Percentiles rank a stretch among this genome's conserved stretches.
These are phyloP conservation scores for Colletotrichum sublineola DNA, from an alignment of 2,329 filamentous ascomycete species.

Conservation along the genomic window DNA sequence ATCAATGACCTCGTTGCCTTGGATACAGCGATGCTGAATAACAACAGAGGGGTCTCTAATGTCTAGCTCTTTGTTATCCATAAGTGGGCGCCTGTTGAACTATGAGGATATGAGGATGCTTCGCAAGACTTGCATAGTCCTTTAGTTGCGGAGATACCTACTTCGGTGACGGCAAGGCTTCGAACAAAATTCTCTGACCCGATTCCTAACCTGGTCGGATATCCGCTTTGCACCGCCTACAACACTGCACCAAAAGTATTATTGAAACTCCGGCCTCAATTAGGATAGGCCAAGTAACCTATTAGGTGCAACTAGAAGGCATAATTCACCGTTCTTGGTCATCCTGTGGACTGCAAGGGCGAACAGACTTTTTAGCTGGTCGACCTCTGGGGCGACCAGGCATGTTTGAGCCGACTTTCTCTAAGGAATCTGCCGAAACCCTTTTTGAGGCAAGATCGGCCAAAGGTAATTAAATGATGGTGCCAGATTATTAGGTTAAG, in stretches of 20 bases:
- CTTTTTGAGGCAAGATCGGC: background rate
- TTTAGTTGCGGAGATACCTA: background rate
- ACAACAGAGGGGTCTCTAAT: background rate
- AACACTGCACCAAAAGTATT: background rate
- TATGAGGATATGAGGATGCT: too few species aligned
- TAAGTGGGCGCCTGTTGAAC: too few species aligned
- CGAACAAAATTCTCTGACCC: background rate
- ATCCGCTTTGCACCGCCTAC: background rate
- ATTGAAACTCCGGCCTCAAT: too few species aligned
- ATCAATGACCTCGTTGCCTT: background rate
- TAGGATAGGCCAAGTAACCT: background rate
- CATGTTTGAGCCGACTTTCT: background rate
- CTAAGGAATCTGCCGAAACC: background rate
- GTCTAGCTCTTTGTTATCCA: too few species aligned
- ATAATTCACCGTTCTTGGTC: background rate
- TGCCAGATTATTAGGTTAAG: background rate
- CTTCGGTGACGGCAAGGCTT: background rate
- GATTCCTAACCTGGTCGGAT: background rate
- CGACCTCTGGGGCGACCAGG: background rate
- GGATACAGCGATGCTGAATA: background rate
- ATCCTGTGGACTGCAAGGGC: background rate
- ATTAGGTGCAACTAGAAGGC: background rate
- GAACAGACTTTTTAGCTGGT: background rate
- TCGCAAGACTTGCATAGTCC: background rate
- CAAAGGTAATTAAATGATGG: background rate